Percentiles rank a stretch among this genome's conserved stretches.
phyloP scores from a whole-genome alignment of 192 early-diverging fungal species.

The Linnemannia elongata region DNA sequence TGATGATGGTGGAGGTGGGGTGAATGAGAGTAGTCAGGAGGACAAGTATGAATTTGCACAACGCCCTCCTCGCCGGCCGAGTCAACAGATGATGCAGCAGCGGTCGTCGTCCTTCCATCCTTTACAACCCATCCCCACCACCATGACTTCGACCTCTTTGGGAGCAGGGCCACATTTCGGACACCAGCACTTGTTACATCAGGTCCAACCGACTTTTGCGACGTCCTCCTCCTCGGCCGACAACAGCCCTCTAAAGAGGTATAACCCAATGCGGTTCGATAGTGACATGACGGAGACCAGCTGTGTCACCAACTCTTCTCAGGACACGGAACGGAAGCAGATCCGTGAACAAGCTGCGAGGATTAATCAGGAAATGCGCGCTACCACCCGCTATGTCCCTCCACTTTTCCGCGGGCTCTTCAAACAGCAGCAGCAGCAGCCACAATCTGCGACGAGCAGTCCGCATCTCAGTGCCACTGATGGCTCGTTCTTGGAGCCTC shows the following conservation, averaged over 20 bases:
- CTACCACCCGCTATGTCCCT: neutral
- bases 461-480: neutral
- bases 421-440: neutral
- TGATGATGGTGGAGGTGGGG: neutral
- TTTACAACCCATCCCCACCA: neutral
- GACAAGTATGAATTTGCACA: neutral
- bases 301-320: neutral
- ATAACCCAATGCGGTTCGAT: neutral
- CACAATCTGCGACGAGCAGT: neutral
- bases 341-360: conserved; percentile 22
- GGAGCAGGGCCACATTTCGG: neutral
- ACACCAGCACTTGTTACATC: neutral
- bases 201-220: neutral
- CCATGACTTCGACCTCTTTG: neutral
- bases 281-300: conserved; percentile 21
- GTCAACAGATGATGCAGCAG: neutral
- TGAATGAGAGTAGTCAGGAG: neutral
- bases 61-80: neutral
- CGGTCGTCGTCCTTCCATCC: conserved; percentile 1
- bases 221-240: neutral
- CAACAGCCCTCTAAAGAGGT: neutral
- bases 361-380: conserved; percentile 19
- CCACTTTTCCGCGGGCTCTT: neutral
- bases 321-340: conserved; percentile 7
- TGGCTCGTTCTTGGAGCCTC: too few relatives aligned